These are phyloP conservation scores for Colletotrichum lindemuthianum DNA, from an alignment of 2,329 filamentous ascomycete genomes.

Conservation along the genomic window DNA sequence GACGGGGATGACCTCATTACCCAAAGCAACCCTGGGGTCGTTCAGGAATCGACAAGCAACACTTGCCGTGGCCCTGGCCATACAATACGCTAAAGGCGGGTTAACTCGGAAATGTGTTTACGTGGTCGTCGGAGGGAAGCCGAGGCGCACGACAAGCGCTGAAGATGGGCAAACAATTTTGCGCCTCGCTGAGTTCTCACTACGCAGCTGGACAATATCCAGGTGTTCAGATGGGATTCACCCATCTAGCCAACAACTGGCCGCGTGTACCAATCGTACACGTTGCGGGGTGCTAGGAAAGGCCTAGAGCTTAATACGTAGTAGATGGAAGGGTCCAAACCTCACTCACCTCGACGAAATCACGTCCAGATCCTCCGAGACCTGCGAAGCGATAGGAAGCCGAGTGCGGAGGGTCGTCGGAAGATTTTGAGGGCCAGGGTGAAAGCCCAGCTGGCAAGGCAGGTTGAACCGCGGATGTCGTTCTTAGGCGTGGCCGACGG, in stretches of 20 bases:
- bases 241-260: no score
- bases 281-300: no score
- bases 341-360: no score
- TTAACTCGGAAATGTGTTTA: neutral
- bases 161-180: neutral
- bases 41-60: conserved; percentile 2
- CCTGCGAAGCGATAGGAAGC: neutral
- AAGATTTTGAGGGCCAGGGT: neutral
- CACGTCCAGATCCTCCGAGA: no score
- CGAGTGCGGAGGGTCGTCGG: neutral
- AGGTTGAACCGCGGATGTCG: conserved; percentile 23
- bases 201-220: no score
- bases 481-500: conserved; percentile 8
- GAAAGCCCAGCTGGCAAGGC: neutral
- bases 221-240: no score
- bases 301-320: no score
- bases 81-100: neutral
- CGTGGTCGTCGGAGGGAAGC: conserved; percentile 9
- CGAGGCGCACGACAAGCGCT: conserved; percentile 18
- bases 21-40: neutral
- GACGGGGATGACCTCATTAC: conserved; percentile 32
- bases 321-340: no score
- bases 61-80: conserved; percentile 1
- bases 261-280: no score
- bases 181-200: no score